Base-by-base conservation (phyloP, 2,329 filamentous ascomycete genomes). In the Myrmaecium sp. region DNA sequence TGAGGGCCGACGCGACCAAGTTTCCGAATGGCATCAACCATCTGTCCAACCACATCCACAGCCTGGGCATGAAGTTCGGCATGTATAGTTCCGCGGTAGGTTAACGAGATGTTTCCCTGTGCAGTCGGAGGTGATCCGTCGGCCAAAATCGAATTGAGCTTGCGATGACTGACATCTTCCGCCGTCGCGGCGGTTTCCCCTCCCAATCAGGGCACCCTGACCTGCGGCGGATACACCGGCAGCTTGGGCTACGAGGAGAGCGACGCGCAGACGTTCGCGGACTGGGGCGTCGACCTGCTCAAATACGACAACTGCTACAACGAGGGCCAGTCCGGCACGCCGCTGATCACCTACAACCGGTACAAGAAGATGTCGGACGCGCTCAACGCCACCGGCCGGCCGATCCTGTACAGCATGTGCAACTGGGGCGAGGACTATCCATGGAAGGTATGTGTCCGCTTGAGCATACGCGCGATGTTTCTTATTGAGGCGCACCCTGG, bases 231-330 rank as follows among this genome's bases (percentile, higher is more conserved):
- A 25, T 51, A 47, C 20, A 40, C 57, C 2, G 63, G 58, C 2
- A 57, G 50, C 21, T 37, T 64, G 21, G 62, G 58, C 4, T 55
- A 62, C 36, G 66, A 67, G 38, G 49, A 55, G 17, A 50, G 59
- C 15, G 65, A 70, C 40, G 65, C 65, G 1, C 42, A 58, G 10
- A 52, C 57, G 0, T 68, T 58, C 39, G 63, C 64, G 1, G 45
- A 43, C 10, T 64, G 62, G 58, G 62, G 57, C 2, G 57, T 66
- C 17, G 57, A 55, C 31, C 50, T 47, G 27, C 33, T 41, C 12
- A 41, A 66, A 39, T 67, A 67, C 36, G 64, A 68, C 43, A 68
- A 68, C 38, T 69, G 64, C 46, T 66, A 55, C 40, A 66, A 66
- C 33, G 49, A 59, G 32, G 64, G 64, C 5, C 55, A 62, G 29